Conservation (phyloP, 2,329 filamentous ascomycete species). For the Fusarium sambucinum region DNA sequence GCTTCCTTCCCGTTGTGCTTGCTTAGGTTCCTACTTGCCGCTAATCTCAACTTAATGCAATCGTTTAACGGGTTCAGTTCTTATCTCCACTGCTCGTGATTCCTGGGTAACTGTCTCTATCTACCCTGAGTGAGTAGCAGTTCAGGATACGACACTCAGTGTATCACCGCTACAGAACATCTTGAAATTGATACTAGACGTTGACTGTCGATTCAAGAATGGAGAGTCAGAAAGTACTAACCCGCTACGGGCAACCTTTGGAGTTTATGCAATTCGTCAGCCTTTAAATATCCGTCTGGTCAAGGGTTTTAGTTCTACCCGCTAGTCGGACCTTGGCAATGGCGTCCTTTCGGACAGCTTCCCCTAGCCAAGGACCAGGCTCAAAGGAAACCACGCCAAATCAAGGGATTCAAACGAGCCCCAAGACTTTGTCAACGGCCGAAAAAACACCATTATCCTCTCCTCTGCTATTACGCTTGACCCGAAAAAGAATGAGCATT, state of each 20-base stretch:
- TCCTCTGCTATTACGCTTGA: neutral
- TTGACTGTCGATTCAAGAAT: constrained; percentile 23
- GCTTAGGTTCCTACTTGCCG: constrained; percentile 8
- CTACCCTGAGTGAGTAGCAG: neutral
- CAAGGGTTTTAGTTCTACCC: constrained; percentile 38
- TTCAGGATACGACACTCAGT: neutral
- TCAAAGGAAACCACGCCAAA: constrained; percentile 23
- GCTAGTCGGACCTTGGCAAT: constrained; percentile 35
- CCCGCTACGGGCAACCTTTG: constrained; percentile 31
- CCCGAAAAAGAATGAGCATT: constrained; percentile 1
- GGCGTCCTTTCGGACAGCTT: constrained; percentile 43
- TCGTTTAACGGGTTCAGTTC: neutral
- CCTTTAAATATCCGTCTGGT: constrained; percentile 34
- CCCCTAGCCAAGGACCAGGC: constrained; percentile 35
- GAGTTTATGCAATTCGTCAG: constrained; percentile 40
- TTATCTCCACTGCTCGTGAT: neutral
- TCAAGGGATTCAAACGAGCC: constrained; percentile 34
- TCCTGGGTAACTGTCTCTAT: neutral
- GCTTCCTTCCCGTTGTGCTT: constrained; percentile 37
- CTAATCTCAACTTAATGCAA: constrained; percentile 29
- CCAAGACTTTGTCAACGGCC: constrained; percentile 36
- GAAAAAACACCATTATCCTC: constrained; percentile 25
- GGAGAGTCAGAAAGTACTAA: constrained; percentile 30
- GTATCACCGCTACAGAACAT: neutral
- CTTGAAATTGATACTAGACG: constrained; percentile 7